Evolutionary conservation across 2,329 filamentous ascomycete species (phyloP), one percentile per base, ranked within the genome.

Genomic region (Ampelomyces quisqualis): DNA sequence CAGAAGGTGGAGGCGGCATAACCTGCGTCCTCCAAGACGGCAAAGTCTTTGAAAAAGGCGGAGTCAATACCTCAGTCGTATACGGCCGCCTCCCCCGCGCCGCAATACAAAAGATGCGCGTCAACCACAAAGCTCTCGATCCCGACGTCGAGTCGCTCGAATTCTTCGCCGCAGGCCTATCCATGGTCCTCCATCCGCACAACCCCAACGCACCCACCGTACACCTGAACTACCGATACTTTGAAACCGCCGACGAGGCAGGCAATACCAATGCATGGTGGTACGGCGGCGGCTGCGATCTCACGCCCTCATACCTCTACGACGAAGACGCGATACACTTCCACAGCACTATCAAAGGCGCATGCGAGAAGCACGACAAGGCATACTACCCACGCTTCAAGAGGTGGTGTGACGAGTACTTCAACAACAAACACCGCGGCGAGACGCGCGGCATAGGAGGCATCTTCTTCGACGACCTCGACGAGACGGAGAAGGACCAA

Each of bases 201-300:
- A 98, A 98, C 71, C 93, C 93, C 33, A 95, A 95, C 85, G 91
- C 91, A 6, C 93, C 93, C 0, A 98, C 93, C 0, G 93, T 98
- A 13, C 93, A 98, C 69, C 78, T 98, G 57, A 98, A 98, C 76
- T 97, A 97, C 76, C 84, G 93, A 42, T 98, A 98, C 73, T 98
- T 98, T 64, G 93, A 98, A 75, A 98, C 93, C 1, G 86, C 88
- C 46, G 86, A 91, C 58, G 80, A 86, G 7, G 85, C 91, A 57
- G 89, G 87, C 29, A 86, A 77, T 53, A 84, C 77, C 37, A 89
- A 91, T 51, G 86, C 90, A 6, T 98, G 93, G 91, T 98, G 93
- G 93, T 98, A 95, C 61, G 93, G 93, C 51, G 93, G 93, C 35
- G 93, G 93, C 41, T 90, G 88, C 38, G 93, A 98, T 70, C 72